A percentile compares a stretch with the other conserved stretches of the same genome.
Conservation (phyloP, 148 eudicot species). For the Arbutus unedo region DNA sequence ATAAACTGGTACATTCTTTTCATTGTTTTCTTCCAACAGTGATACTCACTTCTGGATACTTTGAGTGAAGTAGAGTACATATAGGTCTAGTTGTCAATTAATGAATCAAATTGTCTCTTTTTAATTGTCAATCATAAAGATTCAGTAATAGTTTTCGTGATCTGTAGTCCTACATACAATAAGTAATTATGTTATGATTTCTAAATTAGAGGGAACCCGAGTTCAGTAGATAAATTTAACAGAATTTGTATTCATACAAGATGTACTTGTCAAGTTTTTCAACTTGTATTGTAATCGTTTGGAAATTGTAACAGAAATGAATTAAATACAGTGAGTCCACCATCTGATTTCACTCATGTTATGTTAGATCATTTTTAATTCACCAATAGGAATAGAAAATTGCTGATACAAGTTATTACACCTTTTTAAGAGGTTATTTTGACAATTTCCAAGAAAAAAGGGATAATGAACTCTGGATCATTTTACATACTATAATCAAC, state of each 20-base stretch:
- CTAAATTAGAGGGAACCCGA: background rate
- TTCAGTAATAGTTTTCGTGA: background rate
- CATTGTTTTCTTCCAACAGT: background rate
- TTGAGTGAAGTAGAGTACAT: background rate
- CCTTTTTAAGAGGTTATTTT: background rate
- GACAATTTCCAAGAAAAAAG: background rate
- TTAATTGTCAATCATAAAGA: background rate
- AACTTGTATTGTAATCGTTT: background rate
- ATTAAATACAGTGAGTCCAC: background rate
- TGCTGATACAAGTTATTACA: background rate
- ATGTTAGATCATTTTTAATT: background rate
- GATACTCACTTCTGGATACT: background rate
- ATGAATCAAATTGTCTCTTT: background rate
- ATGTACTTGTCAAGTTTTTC: background rate
- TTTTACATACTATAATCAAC: background rate
- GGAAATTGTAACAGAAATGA: background rate
- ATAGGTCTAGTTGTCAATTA: background rate
- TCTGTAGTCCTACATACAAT: background rate
- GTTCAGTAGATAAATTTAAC: background rate
- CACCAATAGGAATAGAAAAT: background rate
- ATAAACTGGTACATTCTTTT: slow-evolving; percentile 47
- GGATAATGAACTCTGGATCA: background rate
- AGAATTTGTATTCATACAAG: background rate
- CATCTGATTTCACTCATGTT: background rate
- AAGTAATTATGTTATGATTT: background rate